Conservation (phyloP, 2,329 filamentous ascomycete genomes). For the Chaetomium sp. region DNA sequence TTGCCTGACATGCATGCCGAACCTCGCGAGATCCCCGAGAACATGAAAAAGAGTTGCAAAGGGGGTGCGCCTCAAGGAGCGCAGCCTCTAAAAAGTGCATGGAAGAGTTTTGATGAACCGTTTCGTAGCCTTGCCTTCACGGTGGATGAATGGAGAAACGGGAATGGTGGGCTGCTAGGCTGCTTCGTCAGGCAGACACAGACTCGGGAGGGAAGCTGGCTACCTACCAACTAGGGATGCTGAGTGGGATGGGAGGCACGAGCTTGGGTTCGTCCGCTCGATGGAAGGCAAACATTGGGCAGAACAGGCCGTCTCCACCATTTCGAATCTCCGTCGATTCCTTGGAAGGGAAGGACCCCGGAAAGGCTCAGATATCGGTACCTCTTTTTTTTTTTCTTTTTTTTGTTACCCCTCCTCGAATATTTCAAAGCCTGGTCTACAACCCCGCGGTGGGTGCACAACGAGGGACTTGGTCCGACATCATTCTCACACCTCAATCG, state of each 20-base stretch:
- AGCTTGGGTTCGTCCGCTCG: constrained; percentile 1
- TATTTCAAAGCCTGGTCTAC: constrained; percentile 1
- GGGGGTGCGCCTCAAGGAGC: not conserved
- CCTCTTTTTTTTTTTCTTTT: not conserved
- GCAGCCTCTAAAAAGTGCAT: not conserved
- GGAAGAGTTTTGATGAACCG: not conserved
- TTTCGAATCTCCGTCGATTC: constrained; percentile 5
- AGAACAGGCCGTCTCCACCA: constrained; percentile 18
- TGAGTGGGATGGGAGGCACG: not conserved
- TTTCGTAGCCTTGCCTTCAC: constrained; percentile 8
- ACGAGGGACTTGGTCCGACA: not conserved
- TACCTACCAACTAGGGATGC: too few relatives aligned
- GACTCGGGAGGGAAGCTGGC: not conserved
- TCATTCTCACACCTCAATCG: not conserved
- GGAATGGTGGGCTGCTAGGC: not conserved
- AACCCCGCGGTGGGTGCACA: constrained; percentile 11
- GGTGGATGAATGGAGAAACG: not conserved
- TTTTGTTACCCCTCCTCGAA: constrained; percentile 5
- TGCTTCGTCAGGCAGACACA: constrained; percentile 3
- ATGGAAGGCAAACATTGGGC: constrained; percentile 22
- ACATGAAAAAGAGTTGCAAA: not conserved
- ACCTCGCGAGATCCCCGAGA: not conserved
- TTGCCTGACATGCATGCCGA: constrained; percentile 3
- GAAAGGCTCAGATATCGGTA: not conserved
- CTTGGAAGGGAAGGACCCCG: constrained; percentile 5